These are phyloP conservation scores for Suhomyces chickasaworum DNA, from an alignment of 1,139 yeast genomes.

Conservation along the genomic window DNA sequence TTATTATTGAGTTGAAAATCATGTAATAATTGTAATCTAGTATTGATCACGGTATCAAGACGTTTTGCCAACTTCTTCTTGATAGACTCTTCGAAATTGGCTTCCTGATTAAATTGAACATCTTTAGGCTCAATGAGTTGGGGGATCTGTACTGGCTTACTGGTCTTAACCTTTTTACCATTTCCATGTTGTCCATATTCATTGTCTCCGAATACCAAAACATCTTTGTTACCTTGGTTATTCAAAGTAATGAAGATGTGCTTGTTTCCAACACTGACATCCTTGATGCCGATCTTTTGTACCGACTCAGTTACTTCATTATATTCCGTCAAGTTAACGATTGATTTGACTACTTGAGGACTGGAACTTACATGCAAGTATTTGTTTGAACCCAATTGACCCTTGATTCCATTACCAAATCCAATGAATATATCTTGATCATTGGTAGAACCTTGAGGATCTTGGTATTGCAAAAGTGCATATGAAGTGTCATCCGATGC, in stretches of 20 bases:
- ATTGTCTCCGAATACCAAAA: slow-evolving; percentile 82
- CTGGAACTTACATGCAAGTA: slow-evolving; percentile 71
- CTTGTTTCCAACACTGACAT: slow-evolving; percentile 62
- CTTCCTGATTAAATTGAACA: slow-evolving; percentile 18
- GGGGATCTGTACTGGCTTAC: slow-evolving; percentile 59
- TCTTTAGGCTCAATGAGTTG: slow-evolving; percentile 59
- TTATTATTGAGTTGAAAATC: slow-evolving; percentile 23
- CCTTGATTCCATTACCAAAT: slow-evolving; percentile 83
- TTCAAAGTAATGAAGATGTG: slow-evolving; percentile 66
- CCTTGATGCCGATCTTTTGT: slow-evolving; percentile 48
- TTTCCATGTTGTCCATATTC: slow-evolving; percentile 82
- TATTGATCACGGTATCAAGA: slow-evolving; percentile 38
- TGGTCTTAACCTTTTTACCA: slow-evolving; percentile 64
- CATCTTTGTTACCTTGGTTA: slow-evolving; percentile 54
- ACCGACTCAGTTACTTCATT: slow-evolving; percentile 35
- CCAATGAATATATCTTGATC: slow-evolving; percentile 46
- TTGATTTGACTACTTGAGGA: slow-evolving; percentile 62
- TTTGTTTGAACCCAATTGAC: slow-evolving; percentile 83
- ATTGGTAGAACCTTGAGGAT: slow-evolving; percentile 19
- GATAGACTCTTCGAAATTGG: slow-evolving; percentile 9
- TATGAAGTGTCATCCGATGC: slow-evolving; percentile 75
- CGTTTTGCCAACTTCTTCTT: slow-evolving; percentile 28
- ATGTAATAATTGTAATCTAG: slow-evolving; percentile 49
- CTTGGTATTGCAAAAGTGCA: slow-evolving; percentile 41
- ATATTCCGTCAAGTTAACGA: slow-evolving; percentile 47